phyloP scores from a whole-genome alignment of 148 eudicot genomes.

The Rhododendron henanense region DNA sequence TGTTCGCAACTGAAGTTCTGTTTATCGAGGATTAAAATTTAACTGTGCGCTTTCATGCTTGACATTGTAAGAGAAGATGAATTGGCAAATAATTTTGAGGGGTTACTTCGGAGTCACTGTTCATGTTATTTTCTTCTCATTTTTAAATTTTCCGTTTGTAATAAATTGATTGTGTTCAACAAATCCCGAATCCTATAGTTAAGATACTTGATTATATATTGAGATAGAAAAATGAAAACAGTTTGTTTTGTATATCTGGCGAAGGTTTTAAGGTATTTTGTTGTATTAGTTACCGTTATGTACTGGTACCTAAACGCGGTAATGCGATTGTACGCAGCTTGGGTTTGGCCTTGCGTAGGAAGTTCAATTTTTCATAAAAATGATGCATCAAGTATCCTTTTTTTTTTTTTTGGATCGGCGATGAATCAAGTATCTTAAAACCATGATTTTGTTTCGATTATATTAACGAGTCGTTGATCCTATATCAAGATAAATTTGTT shows the following conservation, averaged over 20 bases:
- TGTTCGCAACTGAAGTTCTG: background rate
- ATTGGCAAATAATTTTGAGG: background rate
- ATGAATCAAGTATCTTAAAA: background rate
- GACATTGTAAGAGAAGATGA: background rate
- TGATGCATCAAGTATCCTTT: background rate
- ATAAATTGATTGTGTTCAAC: background rate
- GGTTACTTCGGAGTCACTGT: no score
- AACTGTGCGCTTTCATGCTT: background rate
- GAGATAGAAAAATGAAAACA: background rate
- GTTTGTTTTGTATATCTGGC: background rate
- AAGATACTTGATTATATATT: background rate
- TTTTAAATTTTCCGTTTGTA: background rate
- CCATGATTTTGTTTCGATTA: background rate
- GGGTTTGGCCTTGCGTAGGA: background rate
- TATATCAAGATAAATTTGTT: background rate
- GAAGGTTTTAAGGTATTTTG: background rate
- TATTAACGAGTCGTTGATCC: background rate
- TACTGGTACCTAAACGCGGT: background rate
- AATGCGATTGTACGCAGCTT: background rate
- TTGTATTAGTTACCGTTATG: background rate
- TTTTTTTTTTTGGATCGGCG: no score
- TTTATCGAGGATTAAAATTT: background rate
- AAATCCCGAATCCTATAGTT: background rate
- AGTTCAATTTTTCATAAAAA: background rate
- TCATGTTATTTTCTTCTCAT: background rate